Percentiles rank a stretch among this genome's conserved stretches.
These are phyloP conservation scores for Apiospora aurea DNA, from an alignment of 2,329 filamentous ascomycete species.

Conservation along the genomic window DNA sequence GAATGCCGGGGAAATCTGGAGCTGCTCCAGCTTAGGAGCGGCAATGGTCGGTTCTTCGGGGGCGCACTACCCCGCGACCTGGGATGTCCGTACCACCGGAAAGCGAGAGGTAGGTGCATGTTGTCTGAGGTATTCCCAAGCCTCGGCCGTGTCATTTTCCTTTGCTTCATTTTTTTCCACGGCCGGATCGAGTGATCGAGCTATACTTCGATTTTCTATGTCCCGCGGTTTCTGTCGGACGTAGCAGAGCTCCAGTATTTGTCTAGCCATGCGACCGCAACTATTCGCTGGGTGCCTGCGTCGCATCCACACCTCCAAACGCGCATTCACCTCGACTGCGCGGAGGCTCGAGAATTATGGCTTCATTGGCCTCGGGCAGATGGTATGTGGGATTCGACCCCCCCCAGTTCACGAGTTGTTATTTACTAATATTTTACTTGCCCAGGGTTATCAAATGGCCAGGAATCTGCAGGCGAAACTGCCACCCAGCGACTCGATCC, in stretches of 20 bases:
- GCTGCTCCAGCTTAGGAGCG: conserved; percentile 29
- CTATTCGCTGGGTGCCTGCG: conserved; percentile 47
- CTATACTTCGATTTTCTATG: not conserved
- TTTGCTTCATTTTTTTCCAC: not conserved
- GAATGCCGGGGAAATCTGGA: conserved; percentile 20
- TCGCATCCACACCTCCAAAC: conserved; percentile 44
- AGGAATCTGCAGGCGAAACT: conserved; percentile 67
- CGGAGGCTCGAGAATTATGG: conserved; percentile 60
- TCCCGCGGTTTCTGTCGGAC: not conserved
- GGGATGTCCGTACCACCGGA: not conserved
- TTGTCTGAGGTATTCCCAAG: not conserved
- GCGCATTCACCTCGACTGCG: conserved; percentile 59
- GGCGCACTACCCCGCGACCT: conserved; percentile 12
- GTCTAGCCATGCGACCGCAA: conserved; percentile 50
- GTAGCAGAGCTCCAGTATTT: not conserved
- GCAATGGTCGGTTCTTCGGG: conserved; percentile 31
- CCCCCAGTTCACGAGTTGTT: not conserved
- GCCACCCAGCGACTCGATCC: conserved; percentile 56
- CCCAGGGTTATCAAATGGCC: conserved; percentile 68
- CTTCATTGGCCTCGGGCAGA: conserved; percentile 67
- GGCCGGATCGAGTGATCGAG: not conserved
- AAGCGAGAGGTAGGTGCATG: not conserved
- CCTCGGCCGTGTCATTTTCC: not conserved
- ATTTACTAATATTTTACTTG: conserved; percentile 1
- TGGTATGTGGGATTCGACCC: conserved; percentile 52